Evolutionary conservation across 371 early-diverging fungal species (phyloP), one percentile per base, ranked within the genome.

Genomic region (Cokeromyces recurvatus): DNA sequence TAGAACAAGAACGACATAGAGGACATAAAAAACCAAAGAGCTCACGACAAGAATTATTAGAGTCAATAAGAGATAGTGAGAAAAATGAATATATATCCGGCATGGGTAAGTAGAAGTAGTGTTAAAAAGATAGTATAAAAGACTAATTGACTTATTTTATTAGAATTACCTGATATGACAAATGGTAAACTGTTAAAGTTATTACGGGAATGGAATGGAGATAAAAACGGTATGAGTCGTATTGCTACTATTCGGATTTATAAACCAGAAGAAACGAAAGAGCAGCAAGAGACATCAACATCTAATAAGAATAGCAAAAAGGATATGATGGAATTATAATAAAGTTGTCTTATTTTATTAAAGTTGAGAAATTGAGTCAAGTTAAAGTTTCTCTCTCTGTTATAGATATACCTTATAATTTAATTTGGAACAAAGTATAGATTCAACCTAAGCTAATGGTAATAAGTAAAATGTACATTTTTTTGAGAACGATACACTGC

Each of bases 131-230:
- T 24, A n/a, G 35, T 6, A 22, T 40, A 6, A 16, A 32, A 32
- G 11, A 20, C 15, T 24, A n/a, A 27, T 23, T 22, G 3, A 29
- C 11, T 48, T 36, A 51, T 35, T 46, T 44, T 23, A 19, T 9
- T 51, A 81, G 82, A 79, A 49, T 47, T 82, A 32, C 82, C 82
- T 12, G 79, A 79, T 46, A 58, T 82, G 44, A 71, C 77, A 16
- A 78, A 74, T 42, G 71, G 73, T 23, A 78, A 78, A 50, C 68
- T 61, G 27, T 62, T 82, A 25, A 63, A 71, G 47, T 17, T 75
- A 4, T 48, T 82, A 29, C 73, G 76, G 35, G 63, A 71, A 22
- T 82, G 80, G 82, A 78, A 82, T 51, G 80, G 82, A 7, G 82
- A 82, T 55, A 62, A 65, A 29, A 79, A 79, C 50, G 58, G 65